phyloP scores from a whole-genome alignment of 2,329 filamentous ascomycete species.

The Ophiocordyceps camponoti-saundersi region DNA sequence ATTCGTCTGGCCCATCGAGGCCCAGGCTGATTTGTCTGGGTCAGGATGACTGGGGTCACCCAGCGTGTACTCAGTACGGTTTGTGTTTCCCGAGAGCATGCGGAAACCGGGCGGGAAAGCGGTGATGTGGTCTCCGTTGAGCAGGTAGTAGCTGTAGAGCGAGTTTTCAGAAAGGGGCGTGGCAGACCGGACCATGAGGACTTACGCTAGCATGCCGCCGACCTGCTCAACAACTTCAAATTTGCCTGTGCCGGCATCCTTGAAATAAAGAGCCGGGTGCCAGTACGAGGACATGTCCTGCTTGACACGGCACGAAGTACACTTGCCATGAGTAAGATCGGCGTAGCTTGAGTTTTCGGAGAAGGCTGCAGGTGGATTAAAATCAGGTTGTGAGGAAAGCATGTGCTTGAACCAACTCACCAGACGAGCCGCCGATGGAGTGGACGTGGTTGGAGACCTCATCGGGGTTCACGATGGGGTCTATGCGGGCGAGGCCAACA shows the following conservation, averaged over 20 bases:
- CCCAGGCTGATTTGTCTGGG: constrained; percentile 54
- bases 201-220: constrained; percentile 74
- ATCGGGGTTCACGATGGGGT: constrained; percentile 56
- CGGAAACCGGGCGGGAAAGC: constrained; percentile 64
- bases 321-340: constrained; percentile 43
- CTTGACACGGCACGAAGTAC: constrained; percentile 65
- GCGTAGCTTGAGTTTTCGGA: constrained; percentile 35
- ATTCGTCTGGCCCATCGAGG: constrained; percentile 37
- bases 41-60: constrained; percentile 49
- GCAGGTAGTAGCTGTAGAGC: constrained; percentile 62
- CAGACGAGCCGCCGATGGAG: constrained; percentile 55
- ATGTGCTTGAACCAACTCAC: constrained; percentile 32
- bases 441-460: constrained; percentile 50
- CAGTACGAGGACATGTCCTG: constrained; percentile 85
- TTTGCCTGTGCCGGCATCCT: constrained; percentile 43
- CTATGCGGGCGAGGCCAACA: constrained; percentile 53
- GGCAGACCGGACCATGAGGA: constrained; percentile 8
- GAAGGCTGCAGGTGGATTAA: constrained; percentile 37
- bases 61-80: constrained; percentile 51
- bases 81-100: constrained; percentile 64
- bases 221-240: constrained; percentile 55
- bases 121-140: constrained; percentile 45
- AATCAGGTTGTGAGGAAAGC: neutral
- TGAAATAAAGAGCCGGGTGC: constrained; percentile 65
- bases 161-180: neutral